Base-by-base conservation (phyloP, 257 asterid species). In the Mitragyna speciosa region DNA sequence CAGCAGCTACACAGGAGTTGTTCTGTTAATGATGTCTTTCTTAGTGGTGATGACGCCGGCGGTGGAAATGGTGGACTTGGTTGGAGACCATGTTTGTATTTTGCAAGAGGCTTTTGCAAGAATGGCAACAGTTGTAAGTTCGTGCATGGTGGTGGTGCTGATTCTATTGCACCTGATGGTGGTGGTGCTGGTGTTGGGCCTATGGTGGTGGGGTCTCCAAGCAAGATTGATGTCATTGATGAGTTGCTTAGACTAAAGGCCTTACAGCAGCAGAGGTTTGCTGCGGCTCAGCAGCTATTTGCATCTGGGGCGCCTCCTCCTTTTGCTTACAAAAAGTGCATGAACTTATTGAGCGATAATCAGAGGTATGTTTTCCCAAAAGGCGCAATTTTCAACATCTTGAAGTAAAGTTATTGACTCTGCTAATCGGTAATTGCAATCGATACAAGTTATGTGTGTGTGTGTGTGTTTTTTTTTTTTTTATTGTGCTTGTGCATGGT, bases 1-100 rank as follows among this genome's bases (percentile, higher is more conserved):
- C 84, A 76, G 72, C 90, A 88, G 5, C 86, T 88, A 75, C 99
- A 91, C 74, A 81, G 96, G 78, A 91, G 97, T 83, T 91, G 94
- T 64, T 94, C 99, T 3, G 97, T 91, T 5, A 91, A 89, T 70
- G 98, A 94, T 78, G 99, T 89, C 45, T 89, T 85, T 69, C 87
- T 93, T 36, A 88, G 88, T 72, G 82, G 90, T 33, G 94, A 84
- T 39, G 94, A 87, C 0, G 10, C 41, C 0, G 89, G 83, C 19
- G 89, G 82, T 28, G 88, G 80, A 16, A 78, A 69, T 67, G 7
- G 79, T 76, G 94, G 92, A 36, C 82, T 88, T 76, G 88, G 95
- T 47, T 88, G 97, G 97, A 85, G 91, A 81, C 97, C 97, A 28
- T 94, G 97, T 89, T 84, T 91, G 89, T 94, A 91, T 84, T 94